A percentile compares a stretch with the other conserved stretches of the same genome.
These are phyloP conservation scores for Colletotrichum gigasporum DNA, from an alignment of 2,329 filamentous ascomycete species.

Conservation along the genomic window DNA sequence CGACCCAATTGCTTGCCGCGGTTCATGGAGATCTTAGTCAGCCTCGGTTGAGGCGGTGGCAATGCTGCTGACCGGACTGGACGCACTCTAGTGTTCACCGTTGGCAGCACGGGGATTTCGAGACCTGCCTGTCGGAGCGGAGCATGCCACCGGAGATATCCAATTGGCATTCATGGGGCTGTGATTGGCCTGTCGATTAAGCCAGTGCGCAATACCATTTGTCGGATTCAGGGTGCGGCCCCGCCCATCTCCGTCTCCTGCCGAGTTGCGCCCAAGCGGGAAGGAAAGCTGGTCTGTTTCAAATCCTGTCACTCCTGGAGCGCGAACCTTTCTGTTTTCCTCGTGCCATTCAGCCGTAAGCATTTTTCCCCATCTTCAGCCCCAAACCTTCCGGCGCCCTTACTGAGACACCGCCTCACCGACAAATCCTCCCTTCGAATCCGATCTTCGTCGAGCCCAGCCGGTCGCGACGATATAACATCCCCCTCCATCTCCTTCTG, in stretches of 20 bases:
- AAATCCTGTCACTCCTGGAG: constrained; percentile 14
- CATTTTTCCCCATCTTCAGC: constrained; percentile 1
- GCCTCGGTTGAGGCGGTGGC: neutral
- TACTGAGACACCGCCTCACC: neutral
- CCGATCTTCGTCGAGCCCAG: neutral
- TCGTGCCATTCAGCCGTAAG: constrained; percentile 2
- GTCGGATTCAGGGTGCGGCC: neutral
- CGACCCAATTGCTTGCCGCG: constrained; percentile 11
- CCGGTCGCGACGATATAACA: constrained; percentile 6
- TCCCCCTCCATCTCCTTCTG: neutral
- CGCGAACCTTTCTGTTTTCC: constrained; percentile 4
- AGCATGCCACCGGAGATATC: constrained; percentile 18
- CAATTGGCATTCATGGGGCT: constrained; percentile 15
- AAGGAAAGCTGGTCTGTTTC: constrained; percentile 29
- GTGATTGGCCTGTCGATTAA: constrained; percentile 14
- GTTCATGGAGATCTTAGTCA: constrained; percentile 18
- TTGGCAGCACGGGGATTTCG: constrained; percentile 8
- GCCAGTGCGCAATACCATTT: constrained; percentile 17
- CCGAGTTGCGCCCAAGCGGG: constrained; percentile 19
- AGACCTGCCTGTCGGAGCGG: constrained; percentile 10
- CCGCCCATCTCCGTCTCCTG: constrained; percentile 30
- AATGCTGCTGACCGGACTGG: constrained; percentile 8
- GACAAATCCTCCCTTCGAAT: neutral
- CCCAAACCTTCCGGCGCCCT: neutral
- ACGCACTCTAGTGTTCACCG: neutral